Evolutionary conservation across 106 monocot genomes (phyloP).

Genomic region (Dactylorhiza incarnata): DNA sequence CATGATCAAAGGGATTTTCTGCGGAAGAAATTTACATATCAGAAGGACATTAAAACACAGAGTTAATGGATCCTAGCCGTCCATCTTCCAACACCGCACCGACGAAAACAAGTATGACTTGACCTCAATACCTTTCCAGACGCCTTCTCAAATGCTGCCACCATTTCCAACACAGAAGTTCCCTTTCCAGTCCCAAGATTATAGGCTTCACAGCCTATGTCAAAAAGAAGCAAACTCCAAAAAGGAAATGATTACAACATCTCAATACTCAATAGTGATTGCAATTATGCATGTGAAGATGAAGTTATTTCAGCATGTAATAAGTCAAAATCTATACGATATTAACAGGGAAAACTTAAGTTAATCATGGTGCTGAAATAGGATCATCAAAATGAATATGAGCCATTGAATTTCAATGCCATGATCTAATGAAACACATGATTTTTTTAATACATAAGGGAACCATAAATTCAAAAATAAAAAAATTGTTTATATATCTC

Average conservation of each 20-base stretch:
- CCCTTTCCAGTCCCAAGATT: conserved; percentile 91
- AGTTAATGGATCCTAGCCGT: not conserved
- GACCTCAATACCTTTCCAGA: conserved; percentile 56
- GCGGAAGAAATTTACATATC: not conserved
- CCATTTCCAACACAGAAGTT: conserved; percentile 77
- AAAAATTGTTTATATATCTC: not conserved
- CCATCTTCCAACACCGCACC: not conserved
- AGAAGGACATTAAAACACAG: not conserved
- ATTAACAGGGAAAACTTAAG: no score
- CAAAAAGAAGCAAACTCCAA: conserved; percentile 1
- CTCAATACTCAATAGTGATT: not conserved
- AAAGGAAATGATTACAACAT: not conserved
- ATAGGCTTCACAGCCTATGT: conserved; percentile 76
- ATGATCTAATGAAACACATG: no score
- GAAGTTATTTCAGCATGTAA: not conserved
- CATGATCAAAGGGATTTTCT: conserved; percentile 79
- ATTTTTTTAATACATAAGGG: not conserved
- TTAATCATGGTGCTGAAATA: no score
- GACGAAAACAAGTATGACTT: not conserved
- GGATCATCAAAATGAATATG: no score
- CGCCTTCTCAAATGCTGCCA: conserved; percentile 83
- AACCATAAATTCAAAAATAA: not conserved
- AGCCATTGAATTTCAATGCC: no score
- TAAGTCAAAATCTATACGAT: no score
- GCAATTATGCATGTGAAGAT: not conserved